Percentiles rank a stretch among this genome's conserved stretches.
These are phyloP conservation scores for Yarrowia galli DNA, from an alignment of 1,139 yeast genomes.

Conservation along the genomic window DNA sequence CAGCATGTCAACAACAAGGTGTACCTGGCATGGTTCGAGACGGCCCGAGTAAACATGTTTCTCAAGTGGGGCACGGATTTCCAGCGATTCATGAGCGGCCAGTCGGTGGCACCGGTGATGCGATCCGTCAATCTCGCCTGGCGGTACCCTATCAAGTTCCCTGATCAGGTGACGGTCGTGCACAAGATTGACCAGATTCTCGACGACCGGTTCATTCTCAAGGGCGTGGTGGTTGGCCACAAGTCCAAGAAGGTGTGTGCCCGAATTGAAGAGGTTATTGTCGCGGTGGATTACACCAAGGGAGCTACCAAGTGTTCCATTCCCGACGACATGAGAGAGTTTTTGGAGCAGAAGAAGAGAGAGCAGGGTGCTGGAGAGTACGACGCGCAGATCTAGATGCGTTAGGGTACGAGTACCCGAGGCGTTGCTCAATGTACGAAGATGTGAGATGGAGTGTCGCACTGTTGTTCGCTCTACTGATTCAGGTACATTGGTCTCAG, in stretches of 20 bases:
- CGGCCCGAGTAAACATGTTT: slow-evolving; percentile 45
- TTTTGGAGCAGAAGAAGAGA: slow-evolving; percentile 39
- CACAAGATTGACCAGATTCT: slow-evolving; percentile 42
- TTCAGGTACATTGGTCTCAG: no score
- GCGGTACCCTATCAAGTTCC: slow-evolving; percentile 45
- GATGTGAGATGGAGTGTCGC: no score
- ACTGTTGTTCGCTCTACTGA: no score
- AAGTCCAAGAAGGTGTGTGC: slow-evolving; percentile 45
- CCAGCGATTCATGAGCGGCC: slow-evolving; percentile 41
- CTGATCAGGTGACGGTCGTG: slow-evolving; percentile 44
- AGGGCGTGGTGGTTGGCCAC: slow-evolving; percentile 46
- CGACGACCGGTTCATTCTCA: slow-evolving; percentile 44
- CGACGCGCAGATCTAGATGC: slow-evolving; percentile 4
- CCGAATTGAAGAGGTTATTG: slow-evolving; percentile 44
- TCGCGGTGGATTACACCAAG: slow-evolving; percentile 44
- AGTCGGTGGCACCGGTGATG: slow-evolving; percentile 44
- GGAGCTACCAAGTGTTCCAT: slow-evolving; percentile 44
- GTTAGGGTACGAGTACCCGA: no score
- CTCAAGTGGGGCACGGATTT: slow-evolving; percentile 40
- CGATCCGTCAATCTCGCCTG: slow-evolving; percentile 45
- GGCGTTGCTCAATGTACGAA: no score
- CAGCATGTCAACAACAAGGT: slow-evolving; percentile 46
- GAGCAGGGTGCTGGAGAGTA: slow-evolving; percentile 26
- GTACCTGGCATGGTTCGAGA: slow-evolving; percentile 46
- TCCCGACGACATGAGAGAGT: slow-evolving; percentile 42